These are phyloP conservation scores for Amoeboaphelidium occidentale DNA, from an alignment of 371 early-diverging fungal genomes.

Conservation along the genomic window DNA sequence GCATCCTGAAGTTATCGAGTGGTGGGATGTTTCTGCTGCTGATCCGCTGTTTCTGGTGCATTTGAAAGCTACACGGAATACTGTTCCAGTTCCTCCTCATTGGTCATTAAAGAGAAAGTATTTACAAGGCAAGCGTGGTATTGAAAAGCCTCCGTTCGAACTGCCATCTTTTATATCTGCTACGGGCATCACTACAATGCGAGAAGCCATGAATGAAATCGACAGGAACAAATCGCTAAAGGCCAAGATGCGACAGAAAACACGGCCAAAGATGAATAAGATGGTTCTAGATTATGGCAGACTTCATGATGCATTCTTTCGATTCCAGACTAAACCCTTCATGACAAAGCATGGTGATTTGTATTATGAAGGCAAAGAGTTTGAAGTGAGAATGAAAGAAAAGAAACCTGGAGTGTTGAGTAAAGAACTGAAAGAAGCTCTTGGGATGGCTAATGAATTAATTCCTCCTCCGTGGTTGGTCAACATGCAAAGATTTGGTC, in stretches of 20 bases:
- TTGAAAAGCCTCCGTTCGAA: conserved; percentile 82
- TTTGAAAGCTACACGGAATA: conserved; percentile 67
- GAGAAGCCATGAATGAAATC: conserved; percentile 64
- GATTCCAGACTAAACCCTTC: conserved; percentile 63
- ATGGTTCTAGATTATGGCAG: conserved; percentile 86
- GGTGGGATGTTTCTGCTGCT: conserved; percentile 75
- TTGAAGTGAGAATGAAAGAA: conserved; percentile 61
- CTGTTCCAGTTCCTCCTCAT: conserved; percentile 85
- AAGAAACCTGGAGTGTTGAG: conserved; percentile 73
- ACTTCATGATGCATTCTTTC: conserved; percentile 89
- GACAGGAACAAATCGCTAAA: conserved; percentile 51
- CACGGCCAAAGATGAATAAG: conserved; percentile 86
- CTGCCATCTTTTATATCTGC: conserved; percentile 85
- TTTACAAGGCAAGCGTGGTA: conserved; percentile 78
- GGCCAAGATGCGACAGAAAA: conserved; percentile 60
- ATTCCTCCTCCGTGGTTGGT: conserved; percentile 96
- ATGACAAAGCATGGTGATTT: conserved; percentile 66
- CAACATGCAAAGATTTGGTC: conserved; percentile 95
- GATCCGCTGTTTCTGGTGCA: conserved; percentile 74
- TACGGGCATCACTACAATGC: conserved; percentile 90
- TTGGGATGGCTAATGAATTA: conserved; percentile 58
- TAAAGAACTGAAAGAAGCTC: conserved; percentile 57
- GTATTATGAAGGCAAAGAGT: conserved; percentile 94
- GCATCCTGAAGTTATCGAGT: conserved; percentile 89
- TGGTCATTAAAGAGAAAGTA: conserved; percentile 93